Evolutionary conservation across 2,329 filamentous ascomycete species (phyloP), one percentile per base, ranked within the genome.

Genomic region (Trichoderma pleuroti): DNA sequence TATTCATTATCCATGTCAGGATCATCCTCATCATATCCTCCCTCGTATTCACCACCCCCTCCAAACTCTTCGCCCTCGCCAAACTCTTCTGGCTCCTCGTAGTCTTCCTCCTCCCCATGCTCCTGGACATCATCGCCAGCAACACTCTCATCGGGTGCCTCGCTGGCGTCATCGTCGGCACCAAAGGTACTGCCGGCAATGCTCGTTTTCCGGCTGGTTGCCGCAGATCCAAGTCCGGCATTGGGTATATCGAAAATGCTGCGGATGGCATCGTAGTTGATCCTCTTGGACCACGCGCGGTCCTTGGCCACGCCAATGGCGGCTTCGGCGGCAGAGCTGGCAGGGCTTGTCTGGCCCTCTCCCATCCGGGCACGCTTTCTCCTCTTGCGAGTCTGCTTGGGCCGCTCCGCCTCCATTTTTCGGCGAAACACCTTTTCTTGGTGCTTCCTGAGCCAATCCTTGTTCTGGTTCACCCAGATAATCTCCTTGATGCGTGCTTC

Each of bases 381-480:
- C 30, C 86, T 83, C 67, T 86, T 86, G 28, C 88, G 84, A n/a
- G 82, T 86, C 70, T 85, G 86, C 81, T 86, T 92, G 70, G 84
- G 86, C 74, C 80, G 84, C 76, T 81, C 86, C 11, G 85, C 86
- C 71, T 87, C 87, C 72, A 88, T 83, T 80, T 94, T 93, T 71
- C 90, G 88, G 49, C 92, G 88, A 70, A 97, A 91, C 8, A 92
- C 86, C 80, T 96, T 97, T 72, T 92, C 90, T 77, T 98, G 94
- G 77, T 97, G 92, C 62, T 90, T 88, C 10, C 95, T 92, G 49
- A 99, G 85, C 88, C 94, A 99, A 74, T 97, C 93, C 78, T 96
- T 94, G 80, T 99, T 98, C 78, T 94, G 91, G 72, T 95, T 94
- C 56, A 97, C 90, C 96, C 96, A 99, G 66, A 98, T 92, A 72